Conservation (phyloP, 805 yeast species). For the Naumovozyma baii region DNA sequence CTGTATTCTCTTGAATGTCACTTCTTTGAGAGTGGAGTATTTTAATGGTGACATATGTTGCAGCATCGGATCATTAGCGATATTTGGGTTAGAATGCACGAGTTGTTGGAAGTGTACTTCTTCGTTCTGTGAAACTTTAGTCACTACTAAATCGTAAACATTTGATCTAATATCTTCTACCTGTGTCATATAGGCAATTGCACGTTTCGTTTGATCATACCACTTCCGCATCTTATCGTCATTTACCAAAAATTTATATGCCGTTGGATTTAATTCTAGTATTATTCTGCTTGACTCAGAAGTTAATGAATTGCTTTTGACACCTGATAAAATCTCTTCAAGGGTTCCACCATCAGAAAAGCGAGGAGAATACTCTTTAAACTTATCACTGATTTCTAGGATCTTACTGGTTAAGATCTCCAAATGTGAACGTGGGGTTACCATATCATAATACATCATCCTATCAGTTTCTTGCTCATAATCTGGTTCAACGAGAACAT, state of each 20-base stretch:
- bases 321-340: slow-evolving; percentile 34
- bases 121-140: slow-evolving; percentile 38
- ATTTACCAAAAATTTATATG: slow-evolving; percentile 34
- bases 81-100: slow-evolving; percentile 34
- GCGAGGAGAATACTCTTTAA: slow-evolving; percentile 34
- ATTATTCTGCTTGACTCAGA: slow-evolving; percentile 28
- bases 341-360: slow-evolving; percentile 50
- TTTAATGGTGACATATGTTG: slow-evolving; percentile 39
- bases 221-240: slow-evolving; percentile 52
- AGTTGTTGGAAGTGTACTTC: slow-evolving; percentile 55
- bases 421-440: slow-evolving; percentile 9
- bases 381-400: slow-evolving; percentile 36
- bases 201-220: slow-evolving; percentile 70
- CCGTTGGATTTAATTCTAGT: slow-evolving; percentile 50
- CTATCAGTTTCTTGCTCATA: slow-evolving; percentile 24
- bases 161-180: slow-evolving; percentile 63
- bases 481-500: slow-evolving; percentile 21
- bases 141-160: slow-evolving; percentile 41
- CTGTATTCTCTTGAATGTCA: slow-evolving; percentile 63
- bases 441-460: slow-evolving; percentile 27
- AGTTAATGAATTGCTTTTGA: slow-evolving; percentile 32
- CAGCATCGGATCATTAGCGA: slow-evolving; percentile 31
- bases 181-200: slow-evolving; percentile 70
- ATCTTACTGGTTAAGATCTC: slow-evolving; percentile 22
- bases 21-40: slow-evolving; percentile 69